Base-by-base conservation (phyloP, 257 asterid species). In the Penstemon eatonii region DNA sequence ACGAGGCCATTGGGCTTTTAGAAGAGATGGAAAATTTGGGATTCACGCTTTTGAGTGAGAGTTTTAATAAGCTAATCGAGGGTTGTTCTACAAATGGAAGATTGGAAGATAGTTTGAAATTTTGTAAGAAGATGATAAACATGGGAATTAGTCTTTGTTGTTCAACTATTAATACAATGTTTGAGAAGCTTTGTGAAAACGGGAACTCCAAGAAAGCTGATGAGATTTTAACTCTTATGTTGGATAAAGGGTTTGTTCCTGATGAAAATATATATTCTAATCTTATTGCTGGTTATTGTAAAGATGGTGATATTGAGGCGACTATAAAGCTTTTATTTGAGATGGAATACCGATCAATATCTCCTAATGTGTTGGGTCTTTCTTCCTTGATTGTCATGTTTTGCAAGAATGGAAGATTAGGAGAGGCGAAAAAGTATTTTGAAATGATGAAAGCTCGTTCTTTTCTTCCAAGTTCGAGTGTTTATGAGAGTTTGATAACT, bases 251-350 rank as follows among this genome's bases (percentile, higher is more conserved):
- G 33, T 84, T 87, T 58, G 41, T 43, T 65, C 86, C 95, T 2
- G 85, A 84, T 70, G 82, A 71, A 70, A 68, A 54, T 58, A 77
- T 84, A 3, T 91, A 79, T 66, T 72, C 87, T 67, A 76, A 74
- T 68, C 92, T 91, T 36, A 67, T 85, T 72, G 67, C 59, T 66
- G 98, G 98, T 69, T 83, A 85, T 75, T 62, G 76, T 73, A 89
- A 68, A 68, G 76, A 77, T 38, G 84, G 81, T 57, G 81, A 80
- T 33, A 56, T 75, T 41, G 91, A 81, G 68, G 78, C 75, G 60
- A 81, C 81, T 59, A 74, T 74, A 46, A 87, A 83, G 83, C 70
- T 91, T 67, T 77, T 85, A 37, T 80, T 81, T 56, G 98, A 89
- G 82, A 89, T 91, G 96, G 88, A 84, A 46, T 83, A 77, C 65